Percentiles rank a stretch among this genome's conserved stretches.
Conservation (phyloP, 352 stramenopile species). For the Phytophthora cactorum region DNA sequence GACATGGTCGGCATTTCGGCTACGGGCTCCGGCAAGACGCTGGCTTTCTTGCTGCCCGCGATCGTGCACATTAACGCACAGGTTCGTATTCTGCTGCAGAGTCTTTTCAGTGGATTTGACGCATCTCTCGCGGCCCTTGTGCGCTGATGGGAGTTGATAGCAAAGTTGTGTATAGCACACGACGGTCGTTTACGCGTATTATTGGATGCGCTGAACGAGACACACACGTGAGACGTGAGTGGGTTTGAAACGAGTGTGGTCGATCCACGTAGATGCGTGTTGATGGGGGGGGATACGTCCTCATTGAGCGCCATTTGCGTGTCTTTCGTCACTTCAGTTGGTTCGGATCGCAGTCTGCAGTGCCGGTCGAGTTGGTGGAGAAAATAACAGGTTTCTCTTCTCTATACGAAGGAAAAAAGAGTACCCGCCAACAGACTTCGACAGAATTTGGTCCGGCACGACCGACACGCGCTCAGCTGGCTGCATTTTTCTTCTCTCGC, state of each 20-base stretch:
- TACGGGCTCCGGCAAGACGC: conserved; percentile 97
- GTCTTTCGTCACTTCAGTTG: conserved; percentile 24
- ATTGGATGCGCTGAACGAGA: conserved; percentile 27
- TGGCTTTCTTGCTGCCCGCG: conserved; percentile 98
- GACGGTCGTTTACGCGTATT: conserved; percentile 29
- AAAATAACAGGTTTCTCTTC: conserved; percentile 6
- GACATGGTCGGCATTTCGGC: conserved; percentile 99
- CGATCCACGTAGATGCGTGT: conserved; percentile 20
- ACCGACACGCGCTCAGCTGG: conserved; percentile 9
- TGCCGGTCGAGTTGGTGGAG: conserved; percentile 34
- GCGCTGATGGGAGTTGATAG: conserved; percentile 35
- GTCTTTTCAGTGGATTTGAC: conserved; percentile 24
- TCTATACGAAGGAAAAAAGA: conserved; percentile 9
- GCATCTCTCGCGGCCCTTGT: conserved; percentile 25
- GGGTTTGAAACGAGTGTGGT: conserved; percentile 36
- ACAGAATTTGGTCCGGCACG: conserved; percentile 20
- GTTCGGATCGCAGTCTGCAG: conserved; percentile 27
- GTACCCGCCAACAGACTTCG: conserved; percentile 11
- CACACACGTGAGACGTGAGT: conserved; percentile 29
- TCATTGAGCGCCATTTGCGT: conserved; percentile 16
- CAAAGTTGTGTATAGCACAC: conserved; percentile 36
- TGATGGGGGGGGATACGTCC: conserved; percentile 4
- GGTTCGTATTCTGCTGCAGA: conserved; percentile 84
- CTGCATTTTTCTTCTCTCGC: conserved; percentile 42
- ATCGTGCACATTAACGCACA: conserved; percentile 99